phyloP scores from a whole-genome alignment of 139 green algal species.

The Chlorella sp. region DNA sequence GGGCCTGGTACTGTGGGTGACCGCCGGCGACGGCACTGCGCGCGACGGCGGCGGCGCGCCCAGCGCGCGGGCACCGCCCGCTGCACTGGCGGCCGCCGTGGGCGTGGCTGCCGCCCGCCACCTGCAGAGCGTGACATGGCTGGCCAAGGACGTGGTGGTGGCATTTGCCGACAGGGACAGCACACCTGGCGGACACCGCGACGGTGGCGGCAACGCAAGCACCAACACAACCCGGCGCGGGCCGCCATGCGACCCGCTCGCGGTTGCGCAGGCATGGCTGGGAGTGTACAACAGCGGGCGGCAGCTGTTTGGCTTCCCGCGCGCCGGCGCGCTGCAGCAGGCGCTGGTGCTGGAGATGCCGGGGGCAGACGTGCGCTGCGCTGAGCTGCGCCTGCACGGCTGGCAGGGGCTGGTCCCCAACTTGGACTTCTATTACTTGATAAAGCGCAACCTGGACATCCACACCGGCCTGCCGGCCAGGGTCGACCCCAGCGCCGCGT shows the following conservation, averaged over 20 bases:
- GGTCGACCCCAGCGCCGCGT: neutral
- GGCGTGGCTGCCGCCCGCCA: slow-evolving; percentile 5
- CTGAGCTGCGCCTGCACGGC: slow-evolving; percentile 59
- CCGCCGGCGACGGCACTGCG: neutral
- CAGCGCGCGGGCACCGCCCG: too few species aligned
- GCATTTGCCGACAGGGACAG: slow-evolving; percentile 29
- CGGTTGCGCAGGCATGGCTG: slow-evolving; percentile 48
- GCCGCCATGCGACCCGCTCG: neutral
- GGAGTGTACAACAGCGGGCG: slow-evolving; percentile 28
- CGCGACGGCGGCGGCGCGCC: too few species aligned
- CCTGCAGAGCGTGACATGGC: slow-evolving; percentile 16
- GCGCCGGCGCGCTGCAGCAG: slow-evolving; percentile 67
- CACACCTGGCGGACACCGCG: too few species aligned
- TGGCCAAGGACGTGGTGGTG: slow-evolving; percentile 36
- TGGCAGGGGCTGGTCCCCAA: slow-evolving; percentile 75
- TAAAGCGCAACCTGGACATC: slow-evolving; percentile 40
- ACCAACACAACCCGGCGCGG: too few species aligned
- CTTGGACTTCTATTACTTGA: slow-evolving; percentile 71
- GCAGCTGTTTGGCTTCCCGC: slow-evolving; percentile 24
- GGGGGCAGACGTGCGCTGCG: slow-evolving; percentile 10
- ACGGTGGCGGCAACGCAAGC: too few species aligned
- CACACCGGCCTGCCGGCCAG: neutral
- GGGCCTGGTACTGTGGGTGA: slow-evolving; percentile 17
- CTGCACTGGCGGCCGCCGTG: neutral
- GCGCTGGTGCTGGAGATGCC: slow-evolving; percentile 68